Conservation (phyloP, 768 basidiomycete genomes). For the Leccinum broughii region DNA sequence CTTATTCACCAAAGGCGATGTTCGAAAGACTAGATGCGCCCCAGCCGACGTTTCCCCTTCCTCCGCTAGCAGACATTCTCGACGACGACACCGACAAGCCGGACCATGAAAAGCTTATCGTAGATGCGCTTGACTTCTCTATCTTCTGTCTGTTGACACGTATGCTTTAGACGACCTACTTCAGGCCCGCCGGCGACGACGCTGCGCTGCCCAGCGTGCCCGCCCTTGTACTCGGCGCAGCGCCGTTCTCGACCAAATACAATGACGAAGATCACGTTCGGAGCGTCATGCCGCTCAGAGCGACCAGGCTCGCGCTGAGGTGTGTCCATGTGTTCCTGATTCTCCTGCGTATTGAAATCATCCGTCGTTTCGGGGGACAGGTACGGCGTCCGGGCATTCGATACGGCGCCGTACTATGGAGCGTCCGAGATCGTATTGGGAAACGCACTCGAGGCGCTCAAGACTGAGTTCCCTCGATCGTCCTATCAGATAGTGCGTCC, state of each 20-base stretch:
- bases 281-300: slow-evolving; percentile 58
- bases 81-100: slow-evolving; percentile 45
- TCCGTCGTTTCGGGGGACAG: slow-evolving; percentile 36
- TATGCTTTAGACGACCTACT: slow-evolving; percentile 25
- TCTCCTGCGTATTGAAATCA: not conserved
- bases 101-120: slow-evolving; percentile 34
- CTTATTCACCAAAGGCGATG: slow-evolving; percentile 29
- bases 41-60: slow-evolving; percentile 42
- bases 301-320: slow-evolving; percentile 76
- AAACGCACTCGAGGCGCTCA: slow-evolving; percentile 56
- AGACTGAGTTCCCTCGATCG: slow-evolving; percentile 70
- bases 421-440: slow-evolving; percentile 79
- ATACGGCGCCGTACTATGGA: slow-evolving; percentile 82
- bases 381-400: slow-evolving; percentile 80
- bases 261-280: slow-evolving; percentile 59
- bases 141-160: slow-evolving; percentile 9
- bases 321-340: slow-evolving; percentile 31
- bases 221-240: slow-evolving; percentile 70
- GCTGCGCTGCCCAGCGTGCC: slow-evolving; percentile 39
- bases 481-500: slow-evolving; percentile 68
- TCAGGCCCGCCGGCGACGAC: slow-evolving; percentile 32
- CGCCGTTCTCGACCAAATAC: slow-evolving; percentile 65
- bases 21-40: slow-evolving; percentile 42
- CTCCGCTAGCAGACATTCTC: slow-evolving; percentile 40
- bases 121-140: slow-evolving; percentile 21